Evolutionary conservation across 2,329 filamentous ascomycete species (phyloP), one percentile per base, ranked within the genome.

Genomic region (Lasiodiplodia gonubiensis): DNA sequence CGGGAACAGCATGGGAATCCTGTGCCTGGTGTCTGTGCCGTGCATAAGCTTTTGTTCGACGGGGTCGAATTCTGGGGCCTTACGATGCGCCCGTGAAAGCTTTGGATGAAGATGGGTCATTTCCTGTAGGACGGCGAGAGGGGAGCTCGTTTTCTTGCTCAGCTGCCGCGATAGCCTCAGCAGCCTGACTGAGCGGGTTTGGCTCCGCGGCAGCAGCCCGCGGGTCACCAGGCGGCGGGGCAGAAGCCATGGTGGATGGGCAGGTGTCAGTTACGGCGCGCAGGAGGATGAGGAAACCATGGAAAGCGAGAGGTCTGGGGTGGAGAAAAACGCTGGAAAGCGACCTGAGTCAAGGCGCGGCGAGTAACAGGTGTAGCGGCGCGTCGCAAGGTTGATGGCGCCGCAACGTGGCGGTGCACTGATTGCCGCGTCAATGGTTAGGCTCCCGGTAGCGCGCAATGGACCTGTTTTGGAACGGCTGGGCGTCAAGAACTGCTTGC

Each of bases 81-180:
- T 53, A n/a, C 51, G 53, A 55, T 46, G 35, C 51, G 23, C 60
- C 18, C 30, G 51, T 64, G 21, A 35, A 37, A 8, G 14, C 60
- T 39, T 30, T 21, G 25, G 48, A 8, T 25, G 54, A 27, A n/a
- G 64, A 27, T 27, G 25, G 1, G 21, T 23, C 52, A 37, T 64
- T 35, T 1, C 25, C 7, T 8, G 49, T 35, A 8, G 35, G 37
- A 10, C 12, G 21, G 10, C 30, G 51, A 10, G 51, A 48, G 23
- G 23, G 42, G 27, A 33, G n/a, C 8, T 14, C 35, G 16, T 37
- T 48, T 27, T 67, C 66, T 21, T 51, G 14, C 5, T 64, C 57
- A 23, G 66, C 66, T 10, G 66, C 66, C 4, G 66, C 57, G n/a
- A 67, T 67, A 37, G 66, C 66, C 48, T 67, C 57, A 46, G 49